Percentiles rank a stretch among this genome's conserved stretches.
phyloP scores from a whole-genome alignment of 345 rosid species.

The Salix arbutifolia region DNA sequence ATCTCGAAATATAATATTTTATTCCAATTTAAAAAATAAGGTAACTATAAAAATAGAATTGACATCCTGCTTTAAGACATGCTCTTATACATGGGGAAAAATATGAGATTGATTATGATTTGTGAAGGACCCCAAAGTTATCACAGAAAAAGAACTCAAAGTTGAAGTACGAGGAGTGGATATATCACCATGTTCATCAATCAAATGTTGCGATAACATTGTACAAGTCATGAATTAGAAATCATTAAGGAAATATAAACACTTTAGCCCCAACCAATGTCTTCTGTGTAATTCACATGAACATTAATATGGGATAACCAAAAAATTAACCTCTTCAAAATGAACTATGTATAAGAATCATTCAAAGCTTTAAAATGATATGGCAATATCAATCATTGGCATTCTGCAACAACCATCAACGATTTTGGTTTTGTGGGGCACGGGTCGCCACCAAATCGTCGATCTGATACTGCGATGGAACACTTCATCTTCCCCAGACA shows the following conservation, averaged over 20 bases:
- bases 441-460: constrained; percentile 42
- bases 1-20: too few relatives aligned
- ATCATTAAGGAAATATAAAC: background rate
- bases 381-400: constrained; percentile 26
- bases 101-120: too few relatives aligned
- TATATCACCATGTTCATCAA: background rate
- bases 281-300: background rate
- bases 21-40: too few relatives aligned
- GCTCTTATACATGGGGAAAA: too few relatives aligned
- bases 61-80: too few relatives aligned
- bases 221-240: too few relatives aligned
- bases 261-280: background rate
- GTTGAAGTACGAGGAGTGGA: too few relatives aligned
- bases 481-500: constrained; percentile 49
- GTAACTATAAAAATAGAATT: too few relatives aligned
- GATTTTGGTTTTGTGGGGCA: constrained; percentile 44
- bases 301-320: background rate
- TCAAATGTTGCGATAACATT: background rate
- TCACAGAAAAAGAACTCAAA: too few relatives aligned
- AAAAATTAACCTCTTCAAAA: background rate
- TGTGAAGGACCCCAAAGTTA: too few relatives aligned
- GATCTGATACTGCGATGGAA: constrained; percentile 36
- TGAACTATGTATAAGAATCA: background rate
- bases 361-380: background rate
- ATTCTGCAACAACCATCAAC: constrained; percentile 55